Base-by-base conservation (phyloP, 306 rosid species). In the Nissolia schottii region DNA sequence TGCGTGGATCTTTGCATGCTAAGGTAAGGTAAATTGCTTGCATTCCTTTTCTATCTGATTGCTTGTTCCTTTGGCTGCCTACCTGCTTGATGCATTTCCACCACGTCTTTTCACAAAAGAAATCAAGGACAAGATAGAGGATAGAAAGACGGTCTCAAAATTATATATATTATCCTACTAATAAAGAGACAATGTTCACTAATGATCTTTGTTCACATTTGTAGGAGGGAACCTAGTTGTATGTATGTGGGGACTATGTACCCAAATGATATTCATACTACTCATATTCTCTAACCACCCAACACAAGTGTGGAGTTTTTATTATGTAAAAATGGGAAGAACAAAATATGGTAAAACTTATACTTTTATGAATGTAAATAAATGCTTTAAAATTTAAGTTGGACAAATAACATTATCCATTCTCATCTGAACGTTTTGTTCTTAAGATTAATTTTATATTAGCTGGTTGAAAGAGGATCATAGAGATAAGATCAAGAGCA, bases 41-140 rank as follows among this genome's bases (percentile, higher is more conserved):
- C 48, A 66, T 19, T 50, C 7, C n/a, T n/a, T 25, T 6, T 10
- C 4, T 1, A 4, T 69, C 3, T 18, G 56, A 71, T 56, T 71
- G 56, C 76, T 25, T 55, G 22, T 71, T 71, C 41, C 13, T 40
- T 41, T 40, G 56, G 40, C 9, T 38, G 14, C 15, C 29, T 27
- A 13, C 66, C 45, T 56, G 29, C 3, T 25, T 40, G 20, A 12
- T 25, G 55, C 76, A 38, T 55, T 1, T 31, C 22, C 54, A 71
- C 57, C 53, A 27, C 31, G 54, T 71, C 67, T 56, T 40, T 57
- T 71, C 76, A 41, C 45, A 71, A 70, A 70, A 70, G 49, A 14
- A 70, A 25, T 13, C 4, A 4, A 31, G 12, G 34, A 67, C 46
- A 65, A 25, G 45, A 67, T 15, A 7, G 2, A 5, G 10, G 34